Percentiles rank a stretch among this genome's conserved stretches.
phyloP scores from a whole-genome alignment of 352 stramenopile species.

The Halophytophthora polymorphica region DNA sequence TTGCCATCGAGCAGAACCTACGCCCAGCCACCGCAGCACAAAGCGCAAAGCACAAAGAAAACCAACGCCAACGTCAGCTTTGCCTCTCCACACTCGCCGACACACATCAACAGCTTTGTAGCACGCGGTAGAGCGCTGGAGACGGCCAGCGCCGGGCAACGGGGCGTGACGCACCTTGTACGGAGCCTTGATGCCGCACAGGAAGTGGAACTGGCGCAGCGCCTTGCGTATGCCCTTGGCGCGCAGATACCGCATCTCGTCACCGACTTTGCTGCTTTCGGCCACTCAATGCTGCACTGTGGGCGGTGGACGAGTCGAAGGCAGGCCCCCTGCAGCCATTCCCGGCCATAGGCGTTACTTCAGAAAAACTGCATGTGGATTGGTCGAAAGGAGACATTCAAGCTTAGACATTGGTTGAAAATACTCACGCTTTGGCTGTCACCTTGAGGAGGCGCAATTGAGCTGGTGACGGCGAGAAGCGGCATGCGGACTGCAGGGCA shows the following conservation, averaged over 20 bases:
- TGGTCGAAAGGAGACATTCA: too few species aligned
- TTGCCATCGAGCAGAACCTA: constrained; percentile 78
- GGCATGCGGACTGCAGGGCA: too few species aligned
- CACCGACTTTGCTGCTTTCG: neutral
- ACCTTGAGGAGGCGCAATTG: constrained; percentile 1
- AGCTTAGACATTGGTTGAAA: constrained; percentile 9
- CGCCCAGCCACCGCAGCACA: too few species aligned
- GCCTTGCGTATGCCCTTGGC: constrained; percentile 86
- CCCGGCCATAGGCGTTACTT: too few species aligned
- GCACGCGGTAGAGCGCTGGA: too few species aligned
- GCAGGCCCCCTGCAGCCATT: too few species aligned
- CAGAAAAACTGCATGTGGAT: too few species aligned
- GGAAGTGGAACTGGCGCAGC: constrained; percentile 85
- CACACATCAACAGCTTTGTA: neutral
- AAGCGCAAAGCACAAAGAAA: neutral
- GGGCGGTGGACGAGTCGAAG: too few species aligned
- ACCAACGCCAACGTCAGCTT: neutral
- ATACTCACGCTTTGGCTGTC: neutral
- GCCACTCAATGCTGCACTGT: constrained; percentile 20
- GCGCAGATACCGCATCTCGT: constrained; percentile 70
- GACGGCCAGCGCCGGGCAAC: neutral
- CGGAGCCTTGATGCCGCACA: constrained; percentile 82
- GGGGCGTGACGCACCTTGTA: constrained; percentile 47
- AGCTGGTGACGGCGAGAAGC: neutral
- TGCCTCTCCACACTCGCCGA: neutral